phyloP scores from a whole-genome alignment of 1,139 yeast genomes.

The Yamadazyma dendronema region DNA sequence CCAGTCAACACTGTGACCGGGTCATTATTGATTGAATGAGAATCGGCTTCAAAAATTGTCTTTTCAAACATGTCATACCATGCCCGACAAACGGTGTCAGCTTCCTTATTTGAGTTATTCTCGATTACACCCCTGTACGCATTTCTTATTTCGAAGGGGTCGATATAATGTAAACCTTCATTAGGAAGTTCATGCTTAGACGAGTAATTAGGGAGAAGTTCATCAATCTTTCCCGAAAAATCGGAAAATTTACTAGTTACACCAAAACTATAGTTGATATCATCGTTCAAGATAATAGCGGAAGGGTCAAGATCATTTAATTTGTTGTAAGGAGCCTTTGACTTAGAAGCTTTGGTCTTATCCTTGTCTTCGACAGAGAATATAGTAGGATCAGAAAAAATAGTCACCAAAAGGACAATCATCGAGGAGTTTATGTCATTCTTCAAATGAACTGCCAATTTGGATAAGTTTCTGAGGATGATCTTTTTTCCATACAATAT shows the following conservation, averaged over 20 bases:
- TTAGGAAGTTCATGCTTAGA: slow-evolving; percentile 1
- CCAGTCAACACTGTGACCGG: slow-evolving; percentile 29
- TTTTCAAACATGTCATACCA: slow-evolving; percentile 39
- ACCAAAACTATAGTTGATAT: slow-evolving; percentile 38
- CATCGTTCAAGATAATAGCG: slow-evolving; percentile 29
- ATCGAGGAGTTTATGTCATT: slow-evolving; percentile 42
- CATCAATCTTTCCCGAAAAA: slow-evolving; percentile 22
- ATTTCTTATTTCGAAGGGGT: slow-evolving; percentile 14
- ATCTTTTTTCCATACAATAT: slow-evolving; percentile 36
- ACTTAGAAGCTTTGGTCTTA: slow-evolving; percentile 21
- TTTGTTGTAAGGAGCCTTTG: slow-evolving; percentile 16
- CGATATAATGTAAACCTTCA: slow-evolving; percentile 16
- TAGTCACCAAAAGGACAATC: slow-evolving; percentile 38
- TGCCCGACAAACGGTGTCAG: slow-evolving; percentile 6
- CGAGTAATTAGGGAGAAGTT: slow-evolving; percentile 15
- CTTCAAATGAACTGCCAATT: slow-evolving; percentile 29
- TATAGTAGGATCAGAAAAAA: slow-evolving; percentile 39
- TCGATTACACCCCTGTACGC: slow-evolving; percentile 9
- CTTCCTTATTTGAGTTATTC: slow-evolving; percentile 5
- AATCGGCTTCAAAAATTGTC: slow-evolving; percentile 23
- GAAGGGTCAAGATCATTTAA: slow-evolving; percentile 26
- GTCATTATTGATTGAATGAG: slow-evolving; percentile 33
- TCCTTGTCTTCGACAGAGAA: slow-evolving; percentile 31
- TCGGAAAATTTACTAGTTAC: slow-evolving; percentile 35
- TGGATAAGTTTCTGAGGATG: slow-evolving; percentile 32